Evolutionary conservation across 2,329 filamentous ascomycete species (phyloP), one percentile per base, ranked within the genome.

Genomic region (Nannizziopsis arthrosporioides): DNA sequence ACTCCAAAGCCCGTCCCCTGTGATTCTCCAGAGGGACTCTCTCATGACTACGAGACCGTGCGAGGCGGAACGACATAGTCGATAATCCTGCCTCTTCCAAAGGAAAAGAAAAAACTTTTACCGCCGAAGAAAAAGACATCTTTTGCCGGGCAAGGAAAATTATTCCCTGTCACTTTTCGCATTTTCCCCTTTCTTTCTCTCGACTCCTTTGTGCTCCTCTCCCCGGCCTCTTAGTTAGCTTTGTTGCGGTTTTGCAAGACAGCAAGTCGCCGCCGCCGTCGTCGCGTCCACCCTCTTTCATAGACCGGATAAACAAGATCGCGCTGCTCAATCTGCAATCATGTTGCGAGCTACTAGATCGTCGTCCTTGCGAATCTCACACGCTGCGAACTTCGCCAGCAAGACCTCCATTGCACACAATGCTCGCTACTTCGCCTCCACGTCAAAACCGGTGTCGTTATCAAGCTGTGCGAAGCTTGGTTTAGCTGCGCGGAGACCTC

Each of bases 401-500:
- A 57, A 58, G 51, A 55, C 61, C 53, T 58, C 57, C 48, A 61
- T 59, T 34, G 53, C 59, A 43, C 63, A 58, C 51, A 59, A 42
- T 40, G 46, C 44, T 7, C 41, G 54, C 7, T 50, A 41, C 15
- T 42, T 55, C 37, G 52, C 47, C 34, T 38, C 49, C 36, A 12
- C 44, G 19, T 40, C 48, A 42, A 49, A 45, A 42, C 38, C 47
- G 14, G 30, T 36, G 32, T 42, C 42, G 14, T 39, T 49, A n/a
- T 45, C 50, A 12, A 43, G 35, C 52, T 59, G 57, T 56, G 63
- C 63, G 52, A 63, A 61, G 53, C 58, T 67, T 47, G 57, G 57
- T 52, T 53, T 69, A 48, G 58, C 65, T 39, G 15, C 45, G 6
- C 61, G 68, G 51, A 67, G 67, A 52, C 67, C 68, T 55, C 58